Evolutionary conservation across 768 basidiomycete genomes (phyloP), one percentile per base, ranked within the genome.

Genomic region (Leccinellum albellum): DNA sequence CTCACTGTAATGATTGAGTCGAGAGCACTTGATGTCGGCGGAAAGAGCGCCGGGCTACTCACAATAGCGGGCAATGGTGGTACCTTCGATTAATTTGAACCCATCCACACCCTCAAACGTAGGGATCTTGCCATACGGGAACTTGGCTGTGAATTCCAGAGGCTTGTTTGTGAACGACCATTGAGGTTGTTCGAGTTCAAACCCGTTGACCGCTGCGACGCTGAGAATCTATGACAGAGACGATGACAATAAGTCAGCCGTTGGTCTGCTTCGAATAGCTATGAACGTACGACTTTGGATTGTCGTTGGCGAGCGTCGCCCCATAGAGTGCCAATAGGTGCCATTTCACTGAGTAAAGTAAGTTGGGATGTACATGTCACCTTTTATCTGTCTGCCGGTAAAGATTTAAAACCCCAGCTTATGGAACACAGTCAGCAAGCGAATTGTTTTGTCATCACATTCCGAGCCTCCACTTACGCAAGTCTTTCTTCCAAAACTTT

Each of bases 1-100:
- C 64, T 50, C 42, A 64, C 63, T 65, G 10, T 4, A 33, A 21
- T 7, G 21, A 20, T 4, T 8, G 13, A 29, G 21, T 24, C 40
- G 12, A 6, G 1, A 2, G 12, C 23, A 20, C 10, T 23, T 15
- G 49, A 32, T 3, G 10, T 26, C 17, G 0, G 15, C 17, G 0
- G 8, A 17, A 21, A 8, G 14, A 29, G 13, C 5, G 4, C 6
- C 13, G 1, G 23, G 29, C 1, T 12, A 68, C 63, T 55, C 50
- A 65, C 64, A 17, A 37, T 68, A 66, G 20, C 60, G 64, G 4
- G 62, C 66, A 31, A 68, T 68, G 32, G 60, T 24, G n/a, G 58
- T 21, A 1, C 66, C 66, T 46, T 68, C 66, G 9, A 15, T 50
- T 13, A 68, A 15, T 14, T 21, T 64, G 26, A 58, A 64, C 20